phyloP scores from a whole-genome alignment of 2,329 filamentous ascomycete species.

The Diplodia sapinea region DNA sequence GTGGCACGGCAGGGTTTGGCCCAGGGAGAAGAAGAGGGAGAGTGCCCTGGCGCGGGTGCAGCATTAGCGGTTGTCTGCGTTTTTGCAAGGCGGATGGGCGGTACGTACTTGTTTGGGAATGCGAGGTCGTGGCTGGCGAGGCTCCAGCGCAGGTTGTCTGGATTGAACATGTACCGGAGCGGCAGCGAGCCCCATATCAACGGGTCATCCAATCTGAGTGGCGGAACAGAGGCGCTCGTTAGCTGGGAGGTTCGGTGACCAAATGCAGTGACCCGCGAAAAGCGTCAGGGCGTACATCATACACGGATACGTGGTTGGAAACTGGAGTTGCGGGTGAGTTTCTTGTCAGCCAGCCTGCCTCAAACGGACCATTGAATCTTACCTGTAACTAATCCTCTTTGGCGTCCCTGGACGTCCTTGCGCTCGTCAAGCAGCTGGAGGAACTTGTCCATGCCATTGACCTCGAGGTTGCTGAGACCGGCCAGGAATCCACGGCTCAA shows the following conservation, averaged over 20 bases:
- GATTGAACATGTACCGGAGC: conserved; percentile 71
- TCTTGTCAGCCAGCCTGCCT: neutral
- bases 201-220: conserved; percentile 82
- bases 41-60: conserved; percentile 58
- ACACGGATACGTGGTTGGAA: conserved; percentile 89
- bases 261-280: conserved; percentile 1
- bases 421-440: conserved; percentile 76
- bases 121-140: conserved; percentile 95
- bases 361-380: conserved; percentile 37
- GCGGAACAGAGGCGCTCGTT: conserved; percentile 35
- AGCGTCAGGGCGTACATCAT: conserved; percentile 52
- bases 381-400: conserved; percentile 85
- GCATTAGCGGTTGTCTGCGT: neutral
- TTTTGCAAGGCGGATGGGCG: neutral
- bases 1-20: conserved; percentile 90
- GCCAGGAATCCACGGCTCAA: conserved; percentile 77
- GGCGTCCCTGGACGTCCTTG: conserved; percentile 67
- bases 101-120: conserved; percentile 77
- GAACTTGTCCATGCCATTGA: conserved; percentile 77
- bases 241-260: conserved; percentile 6
- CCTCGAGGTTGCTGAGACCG: conserved; percentile 74
- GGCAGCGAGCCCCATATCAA: conserved; percentile 92
- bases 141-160: conserved; percentile 81
- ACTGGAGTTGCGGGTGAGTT: conserved; percentile 58
- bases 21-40: conserved; percentile 82